Evolutionary conservation across 1,284 basidiomycete species (phyloP), one percentile per base, ranked within the genome.

Genomic region (Crepidotus sp.): DNA sequence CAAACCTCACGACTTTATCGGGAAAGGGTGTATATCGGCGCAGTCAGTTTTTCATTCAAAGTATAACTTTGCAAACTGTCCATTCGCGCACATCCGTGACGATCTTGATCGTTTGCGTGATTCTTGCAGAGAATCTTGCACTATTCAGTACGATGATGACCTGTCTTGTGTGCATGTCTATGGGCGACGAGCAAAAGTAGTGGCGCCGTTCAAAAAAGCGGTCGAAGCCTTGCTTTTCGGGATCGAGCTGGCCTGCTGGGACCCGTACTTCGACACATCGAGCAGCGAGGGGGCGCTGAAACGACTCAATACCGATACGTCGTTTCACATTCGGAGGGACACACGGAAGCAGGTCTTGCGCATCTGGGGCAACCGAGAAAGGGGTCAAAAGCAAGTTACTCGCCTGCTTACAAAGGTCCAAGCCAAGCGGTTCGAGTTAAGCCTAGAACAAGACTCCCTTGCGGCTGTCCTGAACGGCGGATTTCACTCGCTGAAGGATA

Each of bases 151-250:
- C 25, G 33, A 37, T 22, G 31, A 49, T 7, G 17, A 48, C 11
- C 34, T 41, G 10, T 42, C 41, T 5, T 26, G 19, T 6, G 40
- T 49, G 13, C 45, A 49, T 14, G 14, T 52, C 10, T 52, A 41
- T 19, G 42, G 48, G 5, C 36, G 43, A 13, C 29, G 17, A n/a
- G 30, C 38, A 4, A 13, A 40, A 9, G 25, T 22, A 6, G 17
- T 47, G 22, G 44, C 29, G 14, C 19, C 13, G 6, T n/a, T 38
- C 2, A 19, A 17, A 11, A 46, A 49, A 10, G 18, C 36, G 10
- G 45, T 46, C 22, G 44, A 46, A 36, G 27, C 21, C 30, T 17
- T 52, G 8, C 8, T 52, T 13, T 49, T 52, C 18, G 50, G 50
- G 8, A 17, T 6, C 2, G 45, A 52, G 7, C 7, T 52, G 25